Percentiles rank a stretch among this genome's conserved stretches.
phyloP scores from a whole-genome alignment of 2,329 filamentous ascomycete species.

The Beauveria pseudobassiana region DNA sequence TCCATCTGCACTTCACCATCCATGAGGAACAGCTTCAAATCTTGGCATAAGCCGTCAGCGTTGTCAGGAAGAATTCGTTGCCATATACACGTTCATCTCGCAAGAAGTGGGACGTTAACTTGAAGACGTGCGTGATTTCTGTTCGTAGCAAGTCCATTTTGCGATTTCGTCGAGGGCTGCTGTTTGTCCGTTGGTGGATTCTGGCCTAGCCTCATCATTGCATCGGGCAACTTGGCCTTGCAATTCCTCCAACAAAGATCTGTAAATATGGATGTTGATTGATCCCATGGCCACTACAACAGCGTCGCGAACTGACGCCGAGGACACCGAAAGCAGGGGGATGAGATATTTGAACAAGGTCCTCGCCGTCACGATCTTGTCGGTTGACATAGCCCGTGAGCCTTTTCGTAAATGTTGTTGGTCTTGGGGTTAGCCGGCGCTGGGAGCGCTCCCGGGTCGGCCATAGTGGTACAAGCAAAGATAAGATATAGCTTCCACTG shows the following conservation, averaged over 20 bases:
- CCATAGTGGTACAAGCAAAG: slow-evolving; percentile 92
- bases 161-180: slow-evolving; percentile 71
- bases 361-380: slow-evolving; percentile 80
- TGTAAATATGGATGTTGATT: slow-evolving; percentile 91
- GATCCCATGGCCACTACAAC: slow-evolving; percentile 89
- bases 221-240: slow-evolving; percentile 80
- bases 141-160: slow-evolving; percentile 83
- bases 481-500: slow-evolving; percentile 98
- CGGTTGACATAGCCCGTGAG: slow-evolving; percentile 59
- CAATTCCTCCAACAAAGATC: slow-evolving; percentile 80
- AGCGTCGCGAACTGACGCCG: slow-evolving; percentile 75
- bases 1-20: slow-evolving; percentile 92
- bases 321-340: slow-evolving; percentile 73
- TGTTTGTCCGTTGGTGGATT: slow-evolving; percentile 79
- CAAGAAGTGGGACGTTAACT: slow-evolving; percentile 84
- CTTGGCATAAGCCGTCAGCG: slow-evolving; percentile 82
- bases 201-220: slow-evolving; percentile 82
- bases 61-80: slow-evolving; percentile 85
- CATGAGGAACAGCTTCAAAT: slow-evolving; percentile 88
- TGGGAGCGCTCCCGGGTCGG: slow-evolving; percentile 61
- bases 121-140: slow-evolving; percentile 94
- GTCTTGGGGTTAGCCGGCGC: slow-evolving; percentile 34
- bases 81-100: slow-evolving; percentile 69
- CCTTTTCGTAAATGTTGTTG: slow-evolving; percentile 73
- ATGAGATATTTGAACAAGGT: slow-evolving; percentile 89